Evolutionary conservation across 805 yeast genomes (phyloP).

Genomic region (Candida schatavii): DNA sequence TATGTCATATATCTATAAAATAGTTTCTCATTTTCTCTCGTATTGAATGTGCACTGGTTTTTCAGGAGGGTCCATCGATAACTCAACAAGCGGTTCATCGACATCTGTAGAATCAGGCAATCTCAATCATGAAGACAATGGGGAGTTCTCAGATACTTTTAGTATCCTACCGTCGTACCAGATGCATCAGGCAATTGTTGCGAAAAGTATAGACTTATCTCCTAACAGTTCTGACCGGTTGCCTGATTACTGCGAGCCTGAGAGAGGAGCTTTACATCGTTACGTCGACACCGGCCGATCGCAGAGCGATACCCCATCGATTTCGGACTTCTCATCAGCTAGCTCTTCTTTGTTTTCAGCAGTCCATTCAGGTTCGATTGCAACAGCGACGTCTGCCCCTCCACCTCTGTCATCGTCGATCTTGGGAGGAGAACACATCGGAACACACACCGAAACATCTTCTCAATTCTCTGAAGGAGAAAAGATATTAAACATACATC

Average conservation of each 20-base stretch:
- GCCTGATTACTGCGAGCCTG: neutral
- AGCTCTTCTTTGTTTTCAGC: neutral
- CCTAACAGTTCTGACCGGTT: neutral
- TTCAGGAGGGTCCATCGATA: too few species aligned
- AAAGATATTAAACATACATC: conserved; percentile 1
- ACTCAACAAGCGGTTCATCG: too few species aligned
- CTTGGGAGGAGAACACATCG: neutral
- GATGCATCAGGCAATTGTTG: conserved; percentile 6
- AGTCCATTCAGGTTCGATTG: neutral
- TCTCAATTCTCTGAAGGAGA: neutral
- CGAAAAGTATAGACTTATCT: neutral
- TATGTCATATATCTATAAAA: too few species aligned
- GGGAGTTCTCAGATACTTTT: neutral
- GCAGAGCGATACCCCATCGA: neutral
- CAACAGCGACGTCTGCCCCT: neutral
- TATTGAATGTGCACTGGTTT: too few species aligned
- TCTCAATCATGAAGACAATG: too few species aligned
- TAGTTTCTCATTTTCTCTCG: too few species aligned
- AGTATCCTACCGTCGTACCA: conserved; percentile 6
- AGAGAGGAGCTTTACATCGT: neutral
- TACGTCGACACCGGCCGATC: too few species aligned
- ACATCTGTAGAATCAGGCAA: neutral
- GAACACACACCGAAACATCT: neutral
- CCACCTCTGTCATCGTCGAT: neutral
- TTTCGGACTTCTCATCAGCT: neutral